phyloP scores from a whole-genome alignment of 352 stramenopile genomes.

The Thalassiosira mediterranea region DNA sequence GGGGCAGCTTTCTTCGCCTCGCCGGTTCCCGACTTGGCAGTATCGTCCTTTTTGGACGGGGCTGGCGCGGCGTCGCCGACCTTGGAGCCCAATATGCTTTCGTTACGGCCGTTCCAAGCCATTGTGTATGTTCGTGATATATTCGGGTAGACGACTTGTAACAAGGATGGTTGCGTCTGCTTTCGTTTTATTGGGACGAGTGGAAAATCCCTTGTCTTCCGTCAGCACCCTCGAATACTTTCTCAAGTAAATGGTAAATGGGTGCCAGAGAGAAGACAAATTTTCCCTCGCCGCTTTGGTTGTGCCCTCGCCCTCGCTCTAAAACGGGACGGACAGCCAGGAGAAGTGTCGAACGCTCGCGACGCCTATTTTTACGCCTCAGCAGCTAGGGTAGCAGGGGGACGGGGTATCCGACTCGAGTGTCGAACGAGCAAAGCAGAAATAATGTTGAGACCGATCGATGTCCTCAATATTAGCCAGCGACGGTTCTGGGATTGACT shows the following conservation, averaged over 20 bases:
- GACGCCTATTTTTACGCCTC: too few species aligned
- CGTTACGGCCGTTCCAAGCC: slow-evolving; percentile 51
- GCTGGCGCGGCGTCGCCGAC: background rate
- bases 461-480: too few species aligned
- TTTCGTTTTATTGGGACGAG: background rate
- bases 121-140: slow-evolving; percentile 5
- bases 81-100: slow-evolving; percentile 38
- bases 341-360: too few species aligned
- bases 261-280: slow-evolving; percentile 17
- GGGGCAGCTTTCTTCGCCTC: background rate
- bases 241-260: background rate
- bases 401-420: too few species aligned
- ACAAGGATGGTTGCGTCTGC: slow-evolving; percentile 7
- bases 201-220: background rate
- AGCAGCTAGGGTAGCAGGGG: too few species aligned
- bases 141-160: slow-evolving; percentile 5
- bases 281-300: too few species aligned
- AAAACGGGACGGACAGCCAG: too few species aligned
- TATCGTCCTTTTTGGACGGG: background rate
- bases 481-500: too few species aligned
- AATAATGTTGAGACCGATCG: too few species aligned
- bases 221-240: slow-evolving; percentile 13
- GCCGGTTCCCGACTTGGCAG: background rate
- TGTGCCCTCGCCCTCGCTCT: too few species aligned
- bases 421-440: too few species aligned